phyloP scores from a whole-genome alignment of 345 rosid genomes.

The Anacardium occidentale region DNA sequence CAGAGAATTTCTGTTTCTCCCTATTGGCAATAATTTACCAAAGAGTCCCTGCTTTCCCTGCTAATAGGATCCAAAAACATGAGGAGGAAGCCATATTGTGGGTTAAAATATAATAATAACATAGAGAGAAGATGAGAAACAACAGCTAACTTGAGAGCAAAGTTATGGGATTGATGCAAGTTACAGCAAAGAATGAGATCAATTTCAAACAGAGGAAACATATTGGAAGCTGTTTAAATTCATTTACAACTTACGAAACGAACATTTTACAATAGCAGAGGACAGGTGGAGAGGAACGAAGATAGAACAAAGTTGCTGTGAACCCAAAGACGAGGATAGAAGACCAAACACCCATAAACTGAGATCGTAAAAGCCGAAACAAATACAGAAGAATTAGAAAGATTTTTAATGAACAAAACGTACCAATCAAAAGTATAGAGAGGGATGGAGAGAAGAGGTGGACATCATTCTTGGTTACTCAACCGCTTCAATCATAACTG shows the following conservation, averaged over 20 bases:
- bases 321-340: too few relatives aligned
- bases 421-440: slow-evolving; percentile 16
- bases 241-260: too few relatives aligned
- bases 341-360: neutral
- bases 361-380: neutral
- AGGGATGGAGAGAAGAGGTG: slow-evolving; percentile 22
- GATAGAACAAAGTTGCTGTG: too few relatives aligned
- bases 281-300: too few relatives aligned
- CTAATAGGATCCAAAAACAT: slow-evolving; percentile 3
- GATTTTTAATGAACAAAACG: neutral
- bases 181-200: slow-evolving; percentile 8
- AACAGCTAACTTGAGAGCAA: slow-evolving; percentile 5
- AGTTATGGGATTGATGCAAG: slow-evolving; percentile 5
- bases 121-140: neutral
- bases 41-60: neutral
- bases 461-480: slow-evolving; percentile 35
- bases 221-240: too few relatives aligned
- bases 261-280: too few relatives aligned
- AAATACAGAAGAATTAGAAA: neutral
- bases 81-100: neutral
- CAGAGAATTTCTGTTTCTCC: slow-evolving; percentile 7
- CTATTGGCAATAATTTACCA: neutral
- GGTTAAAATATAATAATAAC: neutral
- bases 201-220: neutral
- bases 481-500: slow-evolving; percentile 21